Evolutionary conservation across 495 filamentous ascomycete species (phyloP).

Genomic region (Hypoxylon subgilvum): DNA sequence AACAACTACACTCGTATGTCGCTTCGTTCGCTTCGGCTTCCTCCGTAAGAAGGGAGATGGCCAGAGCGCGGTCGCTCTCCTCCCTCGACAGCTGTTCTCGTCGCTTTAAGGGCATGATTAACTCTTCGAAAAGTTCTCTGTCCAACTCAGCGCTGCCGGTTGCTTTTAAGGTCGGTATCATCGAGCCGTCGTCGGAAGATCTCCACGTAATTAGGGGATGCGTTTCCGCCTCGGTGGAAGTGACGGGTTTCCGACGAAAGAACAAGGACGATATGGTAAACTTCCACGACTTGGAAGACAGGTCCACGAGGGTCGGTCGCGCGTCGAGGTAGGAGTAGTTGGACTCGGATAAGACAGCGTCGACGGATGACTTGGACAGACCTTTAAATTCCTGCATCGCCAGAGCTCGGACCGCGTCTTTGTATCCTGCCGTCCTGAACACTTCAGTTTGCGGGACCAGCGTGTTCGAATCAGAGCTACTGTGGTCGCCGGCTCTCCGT

Average conservation of each 20-base stretch:
- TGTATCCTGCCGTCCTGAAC: conserved; percentile 78
- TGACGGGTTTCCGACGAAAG: conserved; percentile 68
- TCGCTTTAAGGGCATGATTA: conserved; percentile 69
- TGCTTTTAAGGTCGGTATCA: conserved; percentile 65
- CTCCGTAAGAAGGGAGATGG: conserved; percentile 70
- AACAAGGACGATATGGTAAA: conserved; percentile 78
- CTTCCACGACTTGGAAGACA: conserved; percentile 84
- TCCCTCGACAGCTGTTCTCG: conserved; percentile 64
- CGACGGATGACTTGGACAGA: conserved; percentile 77
- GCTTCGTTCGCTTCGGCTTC: conserved; percentile 75
- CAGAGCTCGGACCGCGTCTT: conserved; percentile 66
- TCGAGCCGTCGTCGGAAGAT: conserved; percentile 53
- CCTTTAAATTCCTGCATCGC: conserved; percentile 81
- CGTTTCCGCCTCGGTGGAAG: conserved; percentile 57
- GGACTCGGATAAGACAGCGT: conserved; percentile 86
- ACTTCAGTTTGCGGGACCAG: conserved; percentile 69
- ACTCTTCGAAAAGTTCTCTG: conserved; percentile 70
- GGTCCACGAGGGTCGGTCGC: conserved; percentile 71
- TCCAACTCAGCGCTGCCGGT: conserved; percentile 84
- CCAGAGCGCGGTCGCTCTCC: conserved; percentile 65
- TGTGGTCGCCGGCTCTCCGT: conserved; percentile 61
- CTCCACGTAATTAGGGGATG: conserved; percentile 70
- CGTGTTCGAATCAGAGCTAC: conserved; percentile 24
- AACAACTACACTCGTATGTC: conserved; percentile 89
- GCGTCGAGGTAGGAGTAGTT: conserved; percentile 88